Evolutionary conservation across 2,329 filamentous ascomycete genomes (phyloP).

Genomic region (Aspergillus sp.): DNA sequence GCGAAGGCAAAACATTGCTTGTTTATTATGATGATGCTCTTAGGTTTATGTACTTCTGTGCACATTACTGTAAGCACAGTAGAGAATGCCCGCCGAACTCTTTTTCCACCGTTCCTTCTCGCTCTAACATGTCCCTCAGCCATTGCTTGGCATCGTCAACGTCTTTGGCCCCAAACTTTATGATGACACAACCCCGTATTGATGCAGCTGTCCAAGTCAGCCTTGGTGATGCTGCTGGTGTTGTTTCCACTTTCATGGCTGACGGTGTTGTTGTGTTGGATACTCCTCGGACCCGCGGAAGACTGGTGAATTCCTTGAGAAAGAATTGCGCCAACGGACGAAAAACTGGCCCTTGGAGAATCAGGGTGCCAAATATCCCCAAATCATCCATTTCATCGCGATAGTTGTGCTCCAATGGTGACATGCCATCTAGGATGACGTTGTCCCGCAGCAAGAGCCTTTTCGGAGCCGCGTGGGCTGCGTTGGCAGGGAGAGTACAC

Average conservation of each 20-base stretch:
- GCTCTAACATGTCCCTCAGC: neutral
- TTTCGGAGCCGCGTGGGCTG: neutral
- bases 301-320: neutral
- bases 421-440: neutral
- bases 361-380: conserved; percentile 1
- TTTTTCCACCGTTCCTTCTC: neutral
- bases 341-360: neutral
- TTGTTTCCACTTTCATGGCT: neutral
- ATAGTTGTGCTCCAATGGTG: neutral
- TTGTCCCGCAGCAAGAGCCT: conserved; percentile 1
- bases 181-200: neutral
- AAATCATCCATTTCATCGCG: conserved; percentile 1
- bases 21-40: neutral
- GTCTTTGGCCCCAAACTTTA: conserved; percentile 1
- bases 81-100: neutral
- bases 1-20: too few species aligned
- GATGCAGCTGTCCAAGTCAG: conserved; percentile 1
- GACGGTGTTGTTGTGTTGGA: neutral
- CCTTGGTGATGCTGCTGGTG: neutral
- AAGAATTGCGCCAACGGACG: neutral
- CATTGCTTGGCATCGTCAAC: neutral
- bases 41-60: neutral
- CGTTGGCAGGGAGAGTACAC: neutral
- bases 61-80: neutral
- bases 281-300: neutral